phyloP scores from a whole-genome alignment of 2,329 filamentous ascomycete genomes.

The Sarocladium strictum region DNA sequence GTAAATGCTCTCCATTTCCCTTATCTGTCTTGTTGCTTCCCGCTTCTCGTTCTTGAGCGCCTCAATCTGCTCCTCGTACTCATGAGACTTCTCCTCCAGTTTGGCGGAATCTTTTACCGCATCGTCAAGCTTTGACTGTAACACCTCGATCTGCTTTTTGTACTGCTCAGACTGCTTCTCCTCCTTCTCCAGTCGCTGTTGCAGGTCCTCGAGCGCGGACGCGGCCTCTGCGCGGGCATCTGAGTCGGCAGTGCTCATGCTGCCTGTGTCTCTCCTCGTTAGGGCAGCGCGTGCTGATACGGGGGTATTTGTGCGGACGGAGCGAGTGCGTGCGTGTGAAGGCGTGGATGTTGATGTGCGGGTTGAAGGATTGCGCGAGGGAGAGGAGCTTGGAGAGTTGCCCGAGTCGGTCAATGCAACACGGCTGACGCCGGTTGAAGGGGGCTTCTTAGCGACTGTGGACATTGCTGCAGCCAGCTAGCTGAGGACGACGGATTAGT shows the following conservation, averaged over 20 bases:
- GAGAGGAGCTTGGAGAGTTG: conserved; percentile 28
- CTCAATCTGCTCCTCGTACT: conserved; percentile 79
- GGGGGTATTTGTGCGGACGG: conserved; percentile 57
- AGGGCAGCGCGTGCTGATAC: conserved; percentile 69
- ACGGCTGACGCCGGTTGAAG: conserved; percentile 40
- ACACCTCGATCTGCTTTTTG: conserved; percentile 76
- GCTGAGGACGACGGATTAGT: neutral
- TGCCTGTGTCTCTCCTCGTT: conserved; percentile 47
- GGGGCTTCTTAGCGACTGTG: conserved; percentile 44
- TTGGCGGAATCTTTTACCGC: conserved; percentile 74
- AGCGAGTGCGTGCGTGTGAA: conserved; percentile 51
- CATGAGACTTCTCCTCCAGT: conserved; percentile 82
- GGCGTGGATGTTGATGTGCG: conserved; percentile 32
- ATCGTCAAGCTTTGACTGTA: conserved; percentile 84
- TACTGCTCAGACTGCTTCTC: conserved; percentile 73
- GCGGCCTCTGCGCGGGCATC: conserved; percentile 75
- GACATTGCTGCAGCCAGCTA: conserved; percentile 35
- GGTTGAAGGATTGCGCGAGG: conserved; percentile 29
- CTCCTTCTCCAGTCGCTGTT: conserved; percentile 73
- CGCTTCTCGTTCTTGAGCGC: conserved; percentile 77
- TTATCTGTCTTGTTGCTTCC: conserved; percentile 73
- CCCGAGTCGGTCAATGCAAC: conserved; percentile 34
- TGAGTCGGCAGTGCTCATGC: conserved; percentile 51
- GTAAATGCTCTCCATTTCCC: conserved; percentile 89
- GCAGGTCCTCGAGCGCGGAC: conserved; percentile 75